Evolutionary conservation across 805 yeast genomes (phyloP).

Genomic region (Candida schatavii): DNA sequence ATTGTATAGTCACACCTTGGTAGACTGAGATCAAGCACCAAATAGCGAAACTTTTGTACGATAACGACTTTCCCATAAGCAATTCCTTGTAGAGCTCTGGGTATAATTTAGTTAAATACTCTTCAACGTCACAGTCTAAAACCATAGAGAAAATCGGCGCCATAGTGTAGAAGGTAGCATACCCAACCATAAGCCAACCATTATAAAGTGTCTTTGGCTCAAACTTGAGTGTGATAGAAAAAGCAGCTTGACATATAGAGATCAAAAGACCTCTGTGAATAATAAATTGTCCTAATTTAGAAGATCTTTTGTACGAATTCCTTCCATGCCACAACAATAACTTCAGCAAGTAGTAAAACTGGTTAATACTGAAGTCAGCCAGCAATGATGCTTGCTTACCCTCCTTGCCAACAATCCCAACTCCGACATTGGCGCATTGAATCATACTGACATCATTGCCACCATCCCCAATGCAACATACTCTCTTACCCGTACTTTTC

Average conservation of each 20-base stretch:
- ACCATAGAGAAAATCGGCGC: constrained; percentile 95
- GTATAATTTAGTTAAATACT: constrained; percentile 79
- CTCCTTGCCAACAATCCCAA: constrained; percentile 98
- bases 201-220: constrained; percentile 94
- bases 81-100: constrained; percentile 95
- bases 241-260: constrained; percentile 93
- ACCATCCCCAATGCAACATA: constrained; percentile 98
- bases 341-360: constrained; percentile 84
- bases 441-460: constrained; percentile 99
- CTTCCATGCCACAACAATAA: constrained; percentile 96
- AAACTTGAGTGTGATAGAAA: constrained; percentile 77
- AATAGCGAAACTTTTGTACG: constrained; percentile 82
- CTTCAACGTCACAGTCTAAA: constrained; percentile 86
- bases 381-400: constrained; percentile 97
- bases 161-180: constrained; percentile 96
- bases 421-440: constrained; percentile 98
- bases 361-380: constrained; percentile 93
- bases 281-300: constrained; percentile 91
- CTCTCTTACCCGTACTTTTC: constrained; percentile 78
- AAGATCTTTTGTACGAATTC: constrained; percentile 92
- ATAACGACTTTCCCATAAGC: constrained; percentile 81
- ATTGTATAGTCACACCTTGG: constrained; percentile 86
- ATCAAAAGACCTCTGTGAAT: constrained; percentile 94
- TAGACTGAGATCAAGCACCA: constrained; percentile 90
- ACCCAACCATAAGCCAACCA: constrained; percentile 98